Percentiles rank a stretch among this genome's conserved stretches.
phyloP scores from a whole-genome alignment of 768 basidiomycete genomes.

The Paxillus involutus region DNA sequence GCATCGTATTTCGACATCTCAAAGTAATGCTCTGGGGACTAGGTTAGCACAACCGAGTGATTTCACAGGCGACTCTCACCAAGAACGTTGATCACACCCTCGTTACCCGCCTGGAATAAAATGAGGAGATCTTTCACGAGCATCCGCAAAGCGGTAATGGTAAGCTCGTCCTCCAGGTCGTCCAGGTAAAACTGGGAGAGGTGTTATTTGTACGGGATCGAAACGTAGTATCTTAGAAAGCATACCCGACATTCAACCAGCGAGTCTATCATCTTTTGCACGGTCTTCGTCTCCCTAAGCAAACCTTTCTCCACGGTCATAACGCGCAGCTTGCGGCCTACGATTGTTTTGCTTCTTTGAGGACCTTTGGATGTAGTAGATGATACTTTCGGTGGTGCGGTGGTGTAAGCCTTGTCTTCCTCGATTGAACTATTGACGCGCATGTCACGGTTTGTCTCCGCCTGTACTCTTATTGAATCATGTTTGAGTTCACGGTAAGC shows the following conservation, averaged over 20 bases:
- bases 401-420: constrained; percentile 45
- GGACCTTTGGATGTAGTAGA: constrained; percentile 38
- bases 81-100: constrained; percentile 83
- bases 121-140: constrained; percentile 95
- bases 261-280: constrained; percentile 87
- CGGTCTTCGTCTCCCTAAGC: constrained; percentile 85
- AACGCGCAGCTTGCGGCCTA: constrained; percentile 80
- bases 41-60: constrained; percentile 12
- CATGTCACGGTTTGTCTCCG: constrained; percentile 87
- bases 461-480: constrained; percentile 91
- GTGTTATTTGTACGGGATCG: background rate
- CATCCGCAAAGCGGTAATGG: constrained; percentile 86
- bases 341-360: constrained; percentile 71
- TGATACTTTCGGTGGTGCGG: constrained; percentile 28
- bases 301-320: constrained; percentile 97
- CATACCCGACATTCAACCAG: constrained; percentile 86
- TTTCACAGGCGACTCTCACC: constrained; percentile 46
- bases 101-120: constrained; percentile 94
- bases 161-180: constrained; percentile 89
- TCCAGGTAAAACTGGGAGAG: constrained; percentile 83
- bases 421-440: constrained; percentile 63
- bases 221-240: constrained; percentile 10
- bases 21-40: constrained; percentile 82
- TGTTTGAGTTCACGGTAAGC: constrained; percentile 91
- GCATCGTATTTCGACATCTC: constrained; percentile 98